Percentiles rank a stretch among this genome's conserved stretches.
Evolutionary conservation across 768 basidiomycete species (phyloP).

Genomic region (Strobilomyces confusus): DNA sequence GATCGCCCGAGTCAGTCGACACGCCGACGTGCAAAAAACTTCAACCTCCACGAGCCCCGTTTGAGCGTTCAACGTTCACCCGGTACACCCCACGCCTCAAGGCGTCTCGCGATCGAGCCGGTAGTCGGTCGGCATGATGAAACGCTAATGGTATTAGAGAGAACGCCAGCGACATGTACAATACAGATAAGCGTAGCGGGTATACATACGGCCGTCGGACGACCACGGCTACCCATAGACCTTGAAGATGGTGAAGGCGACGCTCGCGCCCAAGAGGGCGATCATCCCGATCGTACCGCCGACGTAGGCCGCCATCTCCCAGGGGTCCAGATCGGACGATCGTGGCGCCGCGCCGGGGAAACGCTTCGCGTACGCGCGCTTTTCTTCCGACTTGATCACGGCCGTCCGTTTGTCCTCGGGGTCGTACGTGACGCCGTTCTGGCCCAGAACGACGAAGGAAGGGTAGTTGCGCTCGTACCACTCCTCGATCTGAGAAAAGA

Average conservation of each 20-base stretch:
- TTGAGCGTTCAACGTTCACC: too few relatives aligned
- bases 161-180: too few relatives aligned
- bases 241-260: conserved; percentile 25
- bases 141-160: too few relatives aligned
- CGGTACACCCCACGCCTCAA: too few relatives aligned
- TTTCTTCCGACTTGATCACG: conserved; percentile 44
- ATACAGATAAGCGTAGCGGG: too few relatives aligned
- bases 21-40: too few relatives aligned
- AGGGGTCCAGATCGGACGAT: conserved; percentile 17
- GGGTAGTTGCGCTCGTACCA: conserved; percentile 95
- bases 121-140: too few relatives aligned
- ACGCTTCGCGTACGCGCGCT: conserved; percentile 34
- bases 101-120: too few relatives aligned
- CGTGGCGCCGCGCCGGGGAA: conserved; percentile 10
- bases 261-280: conserved; percentile 20
- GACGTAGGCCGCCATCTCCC: conserved; percentile 31
- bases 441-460: conserved; percentile 59
- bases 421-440: conserved; percentile 36
- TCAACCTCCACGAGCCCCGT: too few relatives aligned
- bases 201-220: too few relatives aligned
- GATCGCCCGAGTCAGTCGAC: too few relatives aligned
- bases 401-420: conserved; percentile 53
- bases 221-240: conserved; percentile 16
- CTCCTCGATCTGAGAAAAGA: conserved; percentile 67
- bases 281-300: conserved; percentile 26